Conservation (phyloP, 2,329 filamentous ascomycete species). For the Nannizziopsis arthrosporioides region DNA sequence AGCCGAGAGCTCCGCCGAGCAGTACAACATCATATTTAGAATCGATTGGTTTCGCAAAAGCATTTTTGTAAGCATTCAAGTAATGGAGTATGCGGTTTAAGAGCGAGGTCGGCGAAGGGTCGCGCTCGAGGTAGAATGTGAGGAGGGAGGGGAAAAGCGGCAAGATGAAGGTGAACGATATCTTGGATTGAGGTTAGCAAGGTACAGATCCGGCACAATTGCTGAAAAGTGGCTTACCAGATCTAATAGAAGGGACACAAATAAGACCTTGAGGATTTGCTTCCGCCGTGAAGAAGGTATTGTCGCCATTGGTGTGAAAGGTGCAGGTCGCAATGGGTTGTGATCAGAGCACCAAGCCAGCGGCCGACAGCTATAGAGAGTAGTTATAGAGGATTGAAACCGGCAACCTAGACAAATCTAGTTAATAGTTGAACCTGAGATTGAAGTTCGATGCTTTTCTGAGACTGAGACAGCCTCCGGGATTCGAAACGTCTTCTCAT, state of each 20-base stretch:
- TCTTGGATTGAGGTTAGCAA: slow-evolving; percentile 40
- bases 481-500: slow-evolving; percentile 6
- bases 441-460: slow-evolving; percentile 7
- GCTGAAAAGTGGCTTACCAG: slow-evolving; percentile 49
- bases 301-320: slow-evolving; percentile 24
- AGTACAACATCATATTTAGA: slow-evolving; percentile 95
- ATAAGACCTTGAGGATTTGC: slow-evolving; percentile 73
- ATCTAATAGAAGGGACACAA: slow-evolving; percentile 79
- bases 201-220: not conserved
- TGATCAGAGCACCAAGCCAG: not conserved
- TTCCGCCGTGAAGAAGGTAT: slow-evolving; percentile 49
- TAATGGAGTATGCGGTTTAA: slow-evolving; percentile 69
- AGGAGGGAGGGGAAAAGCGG: slow-evolving; percentile 91
- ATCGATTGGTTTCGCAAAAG: slow-evolving; percentile 85
- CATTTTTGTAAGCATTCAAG: slow-evolving; percentile 87
- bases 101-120: slow-evolving; percentile 52
- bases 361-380: not conserved
- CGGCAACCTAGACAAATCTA: not conserved
- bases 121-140: slow-evolving; percentile 86
- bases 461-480: slow-evolving; percentile 10
- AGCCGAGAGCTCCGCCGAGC: slow-evolving; percentile 83
- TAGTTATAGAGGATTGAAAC: not conserved
- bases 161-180: slow-evolving; percentile 97
- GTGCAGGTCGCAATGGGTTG: not conserved
- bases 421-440: not conserved